Evolutionary conservation across 2,329 filamentous ascomycete species (phyloP).

Genomic region (Fonsecaea erecta): DNA sequence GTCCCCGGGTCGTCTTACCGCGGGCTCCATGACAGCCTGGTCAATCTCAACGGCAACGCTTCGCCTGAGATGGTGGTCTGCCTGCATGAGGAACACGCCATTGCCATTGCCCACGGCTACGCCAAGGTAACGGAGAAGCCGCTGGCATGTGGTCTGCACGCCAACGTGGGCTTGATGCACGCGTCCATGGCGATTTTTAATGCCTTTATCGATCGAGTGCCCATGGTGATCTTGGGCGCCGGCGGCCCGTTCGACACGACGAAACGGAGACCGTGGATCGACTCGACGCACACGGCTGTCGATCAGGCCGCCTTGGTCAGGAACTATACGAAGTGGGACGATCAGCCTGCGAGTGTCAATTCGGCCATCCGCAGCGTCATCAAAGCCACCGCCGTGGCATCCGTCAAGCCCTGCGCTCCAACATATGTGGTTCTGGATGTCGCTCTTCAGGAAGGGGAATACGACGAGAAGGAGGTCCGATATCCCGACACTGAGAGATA

Average conservation of each 20-base stretch:
- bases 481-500: constrained; percentile 17
- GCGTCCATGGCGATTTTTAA: constrained; percentile 13
- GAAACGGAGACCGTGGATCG: constrained; percentile 9
- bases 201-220: constrained; percentile 14
- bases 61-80: constrained; percentile 15
- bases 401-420: constrained; percentile 11
- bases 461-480: constrained; percentile 7
- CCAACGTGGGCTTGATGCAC: constrained; percentile 15
- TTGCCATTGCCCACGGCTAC: constrained; percentile 12
- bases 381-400: constrained; percentile 9
- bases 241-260: constrained; percentile 11
- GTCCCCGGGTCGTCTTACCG: constrained; percentile 12
- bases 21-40: constrained; percentile 10
- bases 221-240: constrained; percentile 9
- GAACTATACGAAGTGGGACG: constrained; percentile 17
- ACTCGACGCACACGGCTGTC: constrained; percentile 12
- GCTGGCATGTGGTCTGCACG: constrained; percentile 11
- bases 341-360: constrained; percentile 11
- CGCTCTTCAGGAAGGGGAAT: constrained; percentile 4
- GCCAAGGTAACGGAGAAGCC: constrained; percentile 10
- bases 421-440: constrained; percentile 12
- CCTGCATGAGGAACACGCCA: constrained; percentile 13
- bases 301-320: constrained; percentile 12
- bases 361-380: constrained; percentile 15
- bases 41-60: constrained; percentile 14